Base-by-base conservation (phyloP, 495 filamentous ascomycete genomes). In the Penicillium mononematosum region DNA sequence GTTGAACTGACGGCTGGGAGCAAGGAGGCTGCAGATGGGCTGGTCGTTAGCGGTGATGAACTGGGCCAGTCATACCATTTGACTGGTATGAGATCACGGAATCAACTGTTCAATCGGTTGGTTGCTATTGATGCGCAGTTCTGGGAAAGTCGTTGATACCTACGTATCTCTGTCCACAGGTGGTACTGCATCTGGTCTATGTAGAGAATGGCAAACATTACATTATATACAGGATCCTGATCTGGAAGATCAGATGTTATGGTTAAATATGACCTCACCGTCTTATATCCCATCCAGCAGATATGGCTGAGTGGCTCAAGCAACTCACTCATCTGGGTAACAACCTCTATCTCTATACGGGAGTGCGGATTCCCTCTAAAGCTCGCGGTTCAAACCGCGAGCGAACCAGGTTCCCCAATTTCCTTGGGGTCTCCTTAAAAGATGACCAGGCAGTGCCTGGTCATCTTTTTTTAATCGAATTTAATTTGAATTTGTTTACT, bases 41-140 rank as follows among this genome's bases (percentile, higher is more conserved):
- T 96, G 64, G 78, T 91, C 60, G 83, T 95, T 64, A 66, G 74
- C 17, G 84, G 85, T 44, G 77, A 73, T 51, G 65, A 69, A 5
- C 55, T 58, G 2, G 84, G 83, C 0, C 72, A 84, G 34, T 71
- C 60, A 49, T 85, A 75, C 53, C 80, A 80, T 53, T 53, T 96
- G 2, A 96, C 88, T 17, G 90, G 90, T 4, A 79, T 93, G 70
- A 81, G 80, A 59, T 66, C 88, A 69, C 67, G 92, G 47, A 88
- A 96, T 67, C 87, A 94, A 75, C 65, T 96, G 52, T 95, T 96
- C 64, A 95, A 96, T 74, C 82, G 92, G 20, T 62, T 96, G 56
- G 71, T 94, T 51, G 86, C 90, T 3, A 88, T 96, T 63, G 90
- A 89, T 29, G 83, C 81, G 44, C 90, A 96, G 81, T 90, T 90